Conservation (phyloP, 2,329 filamentous ascomycete species). For the Grosmannia serpens region DNA sequence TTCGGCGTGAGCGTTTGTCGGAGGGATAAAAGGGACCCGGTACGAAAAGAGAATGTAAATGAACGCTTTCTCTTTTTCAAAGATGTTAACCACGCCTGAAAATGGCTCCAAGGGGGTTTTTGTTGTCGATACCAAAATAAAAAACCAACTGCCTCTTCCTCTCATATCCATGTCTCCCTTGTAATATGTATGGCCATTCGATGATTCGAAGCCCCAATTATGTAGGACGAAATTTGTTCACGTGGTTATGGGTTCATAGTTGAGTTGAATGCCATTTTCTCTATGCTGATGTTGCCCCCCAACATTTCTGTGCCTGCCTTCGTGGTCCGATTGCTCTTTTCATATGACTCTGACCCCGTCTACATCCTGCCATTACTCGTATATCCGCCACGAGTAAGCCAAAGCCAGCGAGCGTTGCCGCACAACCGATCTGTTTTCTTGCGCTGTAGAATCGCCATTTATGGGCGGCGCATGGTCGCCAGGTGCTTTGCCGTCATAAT, state of each 20-base stretch:
- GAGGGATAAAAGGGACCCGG: background rate
- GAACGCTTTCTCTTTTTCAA: background rate
- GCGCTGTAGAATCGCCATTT: background rate
- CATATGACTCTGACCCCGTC: background rate
- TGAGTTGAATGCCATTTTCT: background rate
- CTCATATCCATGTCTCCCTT: background rate
- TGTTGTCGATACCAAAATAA: slow-evolving; percentile 1
- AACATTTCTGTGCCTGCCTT: background rate
- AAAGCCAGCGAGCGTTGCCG: background rate
- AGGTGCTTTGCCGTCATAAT: slow-evolving; percentile 75
- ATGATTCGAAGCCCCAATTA: too few species aligned
- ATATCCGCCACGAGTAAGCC: background rate
- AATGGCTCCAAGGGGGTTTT: background rate
- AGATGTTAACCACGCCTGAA: background rate
- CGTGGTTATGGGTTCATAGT: too few species aligned
- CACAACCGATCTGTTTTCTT: background rate
- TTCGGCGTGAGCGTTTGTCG: background rate
- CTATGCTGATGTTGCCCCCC: background rate
- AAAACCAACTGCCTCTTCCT: background rate
- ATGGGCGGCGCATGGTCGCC: slow-evolving; percentile 41
- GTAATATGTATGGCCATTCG: too few species aligned
- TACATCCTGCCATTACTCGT: background rate
- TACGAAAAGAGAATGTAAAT: background rate
- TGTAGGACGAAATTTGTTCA: too few species aligned
- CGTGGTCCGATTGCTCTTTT: background rate